A percentile compares a stretch with the other conserved stretches of the same genome.
Evolutionary conservation across 345 rosid genomes (phyloP).

Genomic region (Anastatica hierochuntica): DNA sequence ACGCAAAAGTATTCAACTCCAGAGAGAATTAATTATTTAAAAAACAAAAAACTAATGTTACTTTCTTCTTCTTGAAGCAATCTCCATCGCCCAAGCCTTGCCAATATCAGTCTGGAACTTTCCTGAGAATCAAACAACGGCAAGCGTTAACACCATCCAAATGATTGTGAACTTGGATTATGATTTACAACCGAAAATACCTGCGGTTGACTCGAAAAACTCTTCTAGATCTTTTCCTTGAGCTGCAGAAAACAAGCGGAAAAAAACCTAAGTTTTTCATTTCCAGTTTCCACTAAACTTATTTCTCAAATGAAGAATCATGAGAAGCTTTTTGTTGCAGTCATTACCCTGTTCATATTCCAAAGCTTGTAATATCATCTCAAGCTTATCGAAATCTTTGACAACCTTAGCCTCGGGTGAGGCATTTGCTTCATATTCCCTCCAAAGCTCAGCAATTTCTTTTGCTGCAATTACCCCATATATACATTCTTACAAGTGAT

Average conservation of each 20-base stretch:
- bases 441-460: slow-evolving; percentile 74
- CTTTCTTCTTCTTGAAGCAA: slow-evolving; percentile 59
- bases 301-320: too few relatives aligned
- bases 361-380: slow-evolving; percentile 96
- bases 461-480: slow-evolving; percentile 41
- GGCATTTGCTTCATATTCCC: slow-evolving; percentile 82
- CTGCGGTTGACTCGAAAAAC: slow-evolving; percentile 87
- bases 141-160: too few relatives aligned
- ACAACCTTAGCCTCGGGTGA: slow-evolving; percentile 91
- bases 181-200: slow-evolving; percentile 37
- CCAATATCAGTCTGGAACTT: slow-evolving; percentile 82
- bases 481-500: background rate
- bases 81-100: slow-evolving; percentile 80
- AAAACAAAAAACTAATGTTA: slow-evolving; percentile 7
- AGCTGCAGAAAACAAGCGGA: slow-evolving; percentile 38
- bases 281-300: too few relatives aligned
- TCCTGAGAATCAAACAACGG: slow-evolving; percentile 42
- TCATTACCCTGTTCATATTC: slow-evolving; percentile 84
- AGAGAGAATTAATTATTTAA: too few relatives aligned
- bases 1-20: too few relatives aligned
- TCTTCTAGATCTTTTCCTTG: slow-evolving; percentile 88
- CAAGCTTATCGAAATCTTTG: slow-evolving; percentile 87
- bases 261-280: too few relatives aligned
- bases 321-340: background rate
- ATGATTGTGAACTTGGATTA: too few relatives aligned